Evolutionary conservation across 75 land plant species (phyloP), one percentile per base, ranked within the genome.

Genomic region (Azolla pinnata): DNA sequence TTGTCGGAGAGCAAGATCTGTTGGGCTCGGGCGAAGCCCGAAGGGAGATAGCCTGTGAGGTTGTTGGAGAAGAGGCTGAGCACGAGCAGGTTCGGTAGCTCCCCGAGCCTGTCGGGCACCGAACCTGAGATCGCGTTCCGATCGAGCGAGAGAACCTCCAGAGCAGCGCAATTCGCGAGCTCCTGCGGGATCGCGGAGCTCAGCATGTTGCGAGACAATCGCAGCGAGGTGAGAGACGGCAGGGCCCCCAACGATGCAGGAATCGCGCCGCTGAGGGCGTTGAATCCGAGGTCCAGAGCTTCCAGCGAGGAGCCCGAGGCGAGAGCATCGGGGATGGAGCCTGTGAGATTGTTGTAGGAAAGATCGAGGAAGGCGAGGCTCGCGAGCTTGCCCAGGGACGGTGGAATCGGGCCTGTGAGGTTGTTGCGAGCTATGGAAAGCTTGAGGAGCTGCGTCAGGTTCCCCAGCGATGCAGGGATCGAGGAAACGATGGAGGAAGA

Each of bases 391-490:
- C 64, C 62, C 16, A 88, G 44, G 10, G 74, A 28, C 0, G 60
- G 25, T 14, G 96, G 96, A 62, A 93, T 74, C 12, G 62, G 29
- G 33, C 96, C 96, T 26, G 74, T 53, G 18, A 89, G 81, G 9
- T 27, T 46, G 59, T 93, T 93, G 3, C 57, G 18, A 0, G 87
- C 74, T 29, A 92, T 71, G 53, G 72, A 67, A 16, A 92, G 82
- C 19, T 73, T 61, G 23, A 24, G 61, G 33, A 92, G 71, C 23
- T 44, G 62, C 26, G 53, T 33, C 33, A 72, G 54, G 20, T 40
- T 59, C 3, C 71, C 84, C 14, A 92, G 52, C 9, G 84, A 75
- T 7, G 35, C 28, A 26, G 97, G 97, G 51, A 92, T 74, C 16
- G 28, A 20, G 34, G 88, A 88, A 48, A 3, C 28, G 27, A 93